These are phyloP conservation scores for Artemisia tridentata DNA, from an alignment of 129 eudicot genomes.

Conservation along the genomic window DNA sequence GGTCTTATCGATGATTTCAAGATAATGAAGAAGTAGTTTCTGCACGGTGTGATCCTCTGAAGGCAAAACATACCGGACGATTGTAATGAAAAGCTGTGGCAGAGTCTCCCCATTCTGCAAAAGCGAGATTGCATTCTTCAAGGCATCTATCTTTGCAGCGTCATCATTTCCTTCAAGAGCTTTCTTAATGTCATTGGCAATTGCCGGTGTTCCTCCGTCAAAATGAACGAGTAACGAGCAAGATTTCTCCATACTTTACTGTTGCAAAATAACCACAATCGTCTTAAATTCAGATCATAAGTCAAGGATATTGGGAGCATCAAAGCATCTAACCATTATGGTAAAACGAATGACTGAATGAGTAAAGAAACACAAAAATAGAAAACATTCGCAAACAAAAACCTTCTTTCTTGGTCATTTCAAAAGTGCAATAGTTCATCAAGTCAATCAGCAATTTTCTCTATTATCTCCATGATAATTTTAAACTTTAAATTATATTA, in stretches of 20 bases:
- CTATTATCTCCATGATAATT: background rate
- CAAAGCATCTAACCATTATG: background rate
- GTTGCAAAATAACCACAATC: slow-evolving; percentile 21
- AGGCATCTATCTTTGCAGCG: slow-evolving; percentile 63
- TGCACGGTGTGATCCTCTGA: slow-evolving; percentile 85
- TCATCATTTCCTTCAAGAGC: slow-evolving; percentile 77
- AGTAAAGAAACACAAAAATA: background rate
- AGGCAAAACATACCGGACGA: slow-evolving; percentile 84
- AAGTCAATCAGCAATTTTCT: background rate
- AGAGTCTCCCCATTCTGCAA: slow-evolving; percentile 77
- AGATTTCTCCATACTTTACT: slow-evolving; percentile 72
- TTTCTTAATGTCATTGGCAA: slow-evolving; percentile 87
- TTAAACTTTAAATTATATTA: slow-evolving; percentile 5
- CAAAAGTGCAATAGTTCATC: too few species aligned
- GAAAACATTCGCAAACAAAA: background rate
- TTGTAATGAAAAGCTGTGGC: background rate
- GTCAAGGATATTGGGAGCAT: background rate
- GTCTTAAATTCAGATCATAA: slow-evolving; percentile 17
- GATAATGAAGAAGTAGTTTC: slow-evolving; percentile 61
- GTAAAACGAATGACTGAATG: background rate
- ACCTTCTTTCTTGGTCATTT: too few species aligned
- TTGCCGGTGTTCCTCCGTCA: slow-evolving; percentile 89
- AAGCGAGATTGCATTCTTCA: slow-evolving; percentile 82
- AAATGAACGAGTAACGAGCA: slow-evolving; percentile 74
- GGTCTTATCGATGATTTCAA: slow-evolving; percentile 81